Evolutionary conservation across 148 eudicot species (phyloP).

Genomic region (Camellia lanceoleosa): DNA sequence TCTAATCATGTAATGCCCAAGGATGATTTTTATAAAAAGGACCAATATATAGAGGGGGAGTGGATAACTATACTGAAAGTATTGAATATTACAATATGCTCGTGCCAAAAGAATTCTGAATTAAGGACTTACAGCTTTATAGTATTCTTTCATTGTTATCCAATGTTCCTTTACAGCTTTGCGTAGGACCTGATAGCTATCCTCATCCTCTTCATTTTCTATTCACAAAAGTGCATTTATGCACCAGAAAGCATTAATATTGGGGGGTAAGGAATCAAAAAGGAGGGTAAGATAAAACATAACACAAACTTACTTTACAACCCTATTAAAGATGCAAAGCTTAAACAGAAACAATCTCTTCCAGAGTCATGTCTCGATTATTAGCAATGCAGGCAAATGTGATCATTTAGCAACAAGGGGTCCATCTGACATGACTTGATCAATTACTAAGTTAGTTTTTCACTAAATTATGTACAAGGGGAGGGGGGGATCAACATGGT

Average conservation of each 20-base stretch:
- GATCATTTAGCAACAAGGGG: neutral
- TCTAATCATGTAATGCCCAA: conserved; percentile 3
- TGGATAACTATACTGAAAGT: neutral
- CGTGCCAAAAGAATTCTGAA: neutral
- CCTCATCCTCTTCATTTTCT: conserved; percentile 44
- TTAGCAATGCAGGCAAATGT: neutral
- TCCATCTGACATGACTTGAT: conserved; percentile 7
- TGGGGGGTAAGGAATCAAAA: neutral
- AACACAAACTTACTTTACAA: neutral
- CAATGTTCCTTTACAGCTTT: conserved; percentile 57
- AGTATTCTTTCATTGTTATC: conserved; percentile 70
- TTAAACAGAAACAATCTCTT: neutral
- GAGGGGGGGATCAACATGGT: neutral
- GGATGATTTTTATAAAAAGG: conserved; percentile 5
- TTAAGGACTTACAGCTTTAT: conserved; percentile 57
- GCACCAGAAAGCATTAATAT: conserved; percentile 7
- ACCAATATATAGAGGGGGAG: neutral
- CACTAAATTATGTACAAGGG: neutral
- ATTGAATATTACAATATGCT: conserved; percentile 2
- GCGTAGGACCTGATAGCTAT: conserved; percentile 44
- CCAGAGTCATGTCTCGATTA: neutral
- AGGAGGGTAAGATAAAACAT: neutral
- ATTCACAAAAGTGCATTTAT: neutral
- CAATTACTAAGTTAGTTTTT: neutral
- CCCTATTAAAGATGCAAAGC: conserved; percentile 7